Conservation (phyloP, 129 eudicot species). For the Chrysanthemum lavandulifolium region DNA sequence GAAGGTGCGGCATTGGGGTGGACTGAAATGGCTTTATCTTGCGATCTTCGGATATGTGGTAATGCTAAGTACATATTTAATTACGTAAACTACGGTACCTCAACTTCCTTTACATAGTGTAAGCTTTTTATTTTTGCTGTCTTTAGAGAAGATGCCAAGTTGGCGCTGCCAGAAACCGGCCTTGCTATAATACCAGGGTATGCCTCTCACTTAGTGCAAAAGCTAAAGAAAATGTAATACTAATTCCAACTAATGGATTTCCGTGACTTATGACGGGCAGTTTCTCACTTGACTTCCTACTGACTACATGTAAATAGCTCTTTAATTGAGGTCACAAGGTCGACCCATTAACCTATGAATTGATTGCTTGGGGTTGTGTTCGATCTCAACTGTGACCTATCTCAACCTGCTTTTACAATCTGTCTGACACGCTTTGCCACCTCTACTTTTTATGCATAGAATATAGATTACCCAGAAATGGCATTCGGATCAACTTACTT, state of each 20-base stretch:
- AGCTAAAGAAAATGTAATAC: background rate
- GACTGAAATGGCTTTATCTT: conserved; percentile 93
- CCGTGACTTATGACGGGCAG: background rate
- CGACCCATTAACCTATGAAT: background rate
- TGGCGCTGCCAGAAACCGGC: conserved; percentile 92
- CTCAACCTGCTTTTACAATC: background rate
- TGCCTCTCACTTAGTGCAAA: conserved; percentile 21
- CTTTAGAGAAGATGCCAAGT: conserved; percentile 48
- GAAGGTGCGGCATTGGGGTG: conserved; percentile 99
- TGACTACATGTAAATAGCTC: background rate
- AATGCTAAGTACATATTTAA: conserved; percentile 24
- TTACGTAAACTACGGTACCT: background rate
- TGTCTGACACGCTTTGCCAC: background rate
- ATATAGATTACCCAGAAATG: background rate
- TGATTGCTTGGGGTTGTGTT: background rate
- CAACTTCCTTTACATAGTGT: conserved; percentile 10
- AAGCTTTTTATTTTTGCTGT: conserved; percentile 7
- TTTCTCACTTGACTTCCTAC: conserved; percentile 3
- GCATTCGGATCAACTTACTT: background rate
- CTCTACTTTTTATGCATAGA: conserved; percentile 3
- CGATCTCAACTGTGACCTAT: too few species aligned
- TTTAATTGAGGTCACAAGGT: too few species aligned
- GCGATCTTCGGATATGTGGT: conserved; percentile 99
- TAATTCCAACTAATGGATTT: conserved; percentile 2
- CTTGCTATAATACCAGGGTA: conserved; percentile 98